These are phyloP conservation scores for Colletotrichum liaoningense DNA, from an alignment of 2,329 filamentous ascomycete genomes.

Conservation along the genomic window DNA sequence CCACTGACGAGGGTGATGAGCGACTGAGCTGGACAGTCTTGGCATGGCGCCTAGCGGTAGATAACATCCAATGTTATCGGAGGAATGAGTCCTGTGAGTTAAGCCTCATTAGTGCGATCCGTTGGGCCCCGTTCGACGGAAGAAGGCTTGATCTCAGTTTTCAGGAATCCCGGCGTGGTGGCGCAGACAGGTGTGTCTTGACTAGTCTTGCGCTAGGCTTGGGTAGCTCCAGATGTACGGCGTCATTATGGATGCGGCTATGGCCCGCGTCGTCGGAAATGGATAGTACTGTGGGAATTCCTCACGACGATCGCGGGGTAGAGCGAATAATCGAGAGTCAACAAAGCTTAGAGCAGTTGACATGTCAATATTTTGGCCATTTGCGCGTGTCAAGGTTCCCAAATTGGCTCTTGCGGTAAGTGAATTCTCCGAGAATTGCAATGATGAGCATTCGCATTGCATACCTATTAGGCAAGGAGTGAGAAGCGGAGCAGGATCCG, in stretches of 20 bases:
- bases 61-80: neutral
- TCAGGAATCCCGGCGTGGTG: neutral
- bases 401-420: neutral
- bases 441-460: neutral
- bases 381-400: neutral
- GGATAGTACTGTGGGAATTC: neutral
- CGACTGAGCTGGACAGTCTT: slow-evolving; percentile 9
- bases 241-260: slow-evolving; percentile 6
- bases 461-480: neutral
- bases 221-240: neutral
- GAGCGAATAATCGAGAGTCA: neutral
- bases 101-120: neutral
- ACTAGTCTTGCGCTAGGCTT: neutral
- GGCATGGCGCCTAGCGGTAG: slow-evolving; percentile 15
- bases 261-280: slow-evolving; percentile 1
- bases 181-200: neutral
- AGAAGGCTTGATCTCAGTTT: neutral
- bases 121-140: neutral
- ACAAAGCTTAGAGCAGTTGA: neutral
- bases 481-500: neutral
- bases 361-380: neutral
- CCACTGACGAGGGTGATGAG: slow-evolving; percentile 27
- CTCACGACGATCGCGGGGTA: neutral
- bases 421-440: neutral
- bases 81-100: neutral